A percentile compares a stretch with the other conserved stretches of the same genome.
phyloP scores from a whole-genome alignment of 73 alveolate species.

The Blepharisma japonicum region DNA sequence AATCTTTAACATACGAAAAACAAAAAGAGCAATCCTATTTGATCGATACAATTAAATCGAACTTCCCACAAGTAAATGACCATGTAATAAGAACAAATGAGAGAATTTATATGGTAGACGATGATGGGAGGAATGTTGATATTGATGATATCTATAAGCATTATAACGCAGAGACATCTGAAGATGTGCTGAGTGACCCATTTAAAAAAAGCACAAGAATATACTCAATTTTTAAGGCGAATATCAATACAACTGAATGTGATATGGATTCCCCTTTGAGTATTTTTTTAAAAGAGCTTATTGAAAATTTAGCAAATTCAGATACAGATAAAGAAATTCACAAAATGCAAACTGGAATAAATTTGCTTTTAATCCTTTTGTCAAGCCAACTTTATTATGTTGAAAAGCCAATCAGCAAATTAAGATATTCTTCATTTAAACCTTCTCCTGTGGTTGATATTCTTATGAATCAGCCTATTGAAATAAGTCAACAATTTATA shows the following conservation, averaged over 20 bases:
- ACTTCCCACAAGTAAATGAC: conserved; percentile 11
- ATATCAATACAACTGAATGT: conserved; percentile 15
- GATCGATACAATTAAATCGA: neutral
- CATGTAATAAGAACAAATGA: conserved; percentile 8
- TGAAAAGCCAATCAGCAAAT: conserved; percentile 9
- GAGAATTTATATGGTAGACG: neutral
- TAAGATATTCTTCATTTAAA: neutral
- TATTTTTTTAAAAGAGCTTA: neutral
- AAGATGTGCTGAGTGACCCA: conserved; percentile 1
- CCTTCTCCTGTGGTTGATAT: conserved; percentile 15
- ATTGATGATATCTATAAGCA: conserved; percentile 8
- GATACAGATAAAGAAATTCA: neutral
- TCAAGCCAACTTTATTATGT: conserved; percentile 16
- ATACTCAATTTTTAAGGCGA: neutral
- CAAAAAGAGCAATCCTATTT: neutral
- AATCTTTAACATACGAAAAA: neutral
- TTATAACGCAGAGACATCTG: neutral
- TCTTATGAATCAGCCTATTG: no score
- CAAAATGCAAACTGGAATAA: neutral
- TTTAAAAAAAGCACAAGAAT: neutral
- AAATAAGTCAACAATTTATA: no score
- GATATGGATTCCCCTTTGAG: conserved; percentile 22
- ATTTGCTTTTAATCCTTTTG: neutral
- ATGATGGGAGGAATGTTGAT: neutral
- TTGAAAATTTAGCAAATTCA: neutral